Base-by-base conservation (phyloP, 83 land plant species). In the Picea engelmannii region DNA sequence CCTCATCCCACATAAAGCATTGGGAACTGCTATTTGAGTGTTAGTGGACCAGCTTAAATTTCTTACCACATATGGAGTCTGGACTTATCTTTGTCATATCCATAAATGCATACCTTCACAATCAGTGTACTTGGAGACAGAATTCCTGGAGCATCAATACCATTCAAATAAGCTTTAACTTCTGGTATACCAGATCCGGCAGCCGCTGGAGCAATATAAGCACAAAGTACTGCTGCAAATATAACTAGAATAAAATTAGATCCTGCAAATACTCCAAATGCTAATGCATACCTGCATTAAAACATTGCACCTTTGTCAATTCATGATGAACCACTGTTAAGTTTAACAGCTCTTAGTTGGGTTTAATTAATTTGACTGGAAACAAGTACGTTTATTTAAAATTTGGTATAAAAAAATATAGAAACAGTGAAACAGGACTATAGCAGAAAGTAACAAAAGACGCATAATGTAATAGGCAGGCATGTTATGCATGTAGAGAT, bases 121-220 rank as follows among this genome's bases (percentile, higher is more conserved):
- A 91, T 3, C 52, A 96, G 73, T 67, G 98, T 96, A 9, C 80
- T 82, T 6, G 80, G 78, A 8, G 95, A 79, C 38, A 95, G 84
- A 6, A 95, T 92, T 40, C 69, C 87, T 2, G 95, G 98, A 38
- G 93, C 92, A 80, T 96, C 99, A 17, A 96, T 90, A 13, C 99
- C 99, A 83, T 96, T 96, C 66, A 95, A 81, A 80, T 96, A 96
- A 52, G 99, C 98, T 85, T 95, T 95, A 18, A 96, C 98, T 83
- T 96, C 99, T 16, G 98, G 96, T 78, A 95, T 94, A 2, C 98
- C 98, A 65, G 98, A 93, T 25, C 98, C 98, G 62, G 98, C 96
- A 10, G 98, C 98, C 2, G 89, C 90, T 5, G 99, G 98, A 11
- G 93, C 88, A 59, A 95, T 63, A 66, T 75, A 90, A 47, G 88